phyloP scores from a whole-genome alignment of 176 grass and related monocot species.

The Avena insularis region DNA sequence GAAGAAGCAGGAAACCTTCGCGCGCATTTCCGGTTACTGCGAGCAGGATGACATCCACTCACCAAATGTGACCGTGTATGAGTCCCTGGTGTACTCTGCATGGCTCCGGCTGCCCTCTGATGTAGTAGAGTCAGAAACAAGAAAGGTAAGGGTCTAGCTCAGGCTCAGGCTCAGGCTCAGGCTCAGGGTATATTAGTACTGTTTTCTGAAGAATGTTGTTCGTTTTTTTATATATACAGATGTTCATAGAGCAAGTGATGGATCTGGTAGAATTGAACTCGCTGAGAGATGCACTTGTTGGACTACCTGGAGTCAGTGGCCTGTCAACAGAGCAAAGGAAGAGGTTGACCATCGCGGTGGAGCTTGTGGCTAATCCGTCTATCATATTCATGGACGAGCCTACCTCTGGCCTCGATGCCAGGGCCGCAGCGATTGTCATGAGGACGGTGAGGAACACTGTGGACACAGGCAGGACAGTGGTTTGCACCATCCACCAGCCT shows the following conservation, averaged over 20 bases:
- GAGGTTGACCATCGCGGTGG: constrained; percentile 65
- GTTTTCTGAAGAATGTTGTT: constrained; percentile 18
- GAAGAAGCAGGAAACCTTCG: constrained; percentile 72
- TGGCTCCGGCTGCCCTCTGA: constrained; percentile 59
- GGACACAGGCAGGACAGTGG: constrained; percentile 66
- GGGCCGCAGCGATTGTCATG: constrained; percentile 73
- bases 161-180: no score
- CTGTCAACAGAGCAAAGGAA: constrained; percentile 70
- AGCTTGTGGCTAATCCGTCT: constrained; percentile 71
- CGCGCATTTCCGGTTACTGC: constrained; percentile 67
- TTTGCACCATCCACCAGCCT: constrained; percentile 75
- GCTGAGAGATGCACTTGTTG: constrained; percentile 61
- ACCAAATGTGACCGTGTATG: constrained; percentile 65
- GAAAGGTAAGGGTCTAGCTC: constrained; percentile 48
- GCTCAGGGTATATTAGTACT: not conserved
- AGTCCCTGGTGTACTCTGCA: constrained; percentile 62
- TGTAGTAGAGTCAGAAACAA: constrained; percentile 58
- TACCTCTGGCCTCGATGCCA: constrained; percentile 72
- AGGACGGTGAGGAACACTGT: constrained; percentile 71
- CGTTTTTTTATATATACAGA: constrained; percentile 36
- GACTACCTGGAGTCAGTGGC: constrained; percentile 64
- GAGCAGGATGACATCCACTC: constrained; percentile 81
- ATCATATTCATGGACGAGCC: constrained; percentile 87
- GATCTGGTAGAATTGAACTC: constrained; percentile 68
- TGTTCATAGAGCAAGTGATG: constrained; percentile 74